These are phyloP conservation scores for Fusarium subtropicale DNA, from an alignment of 2,329 filamentous ascomycete species.

Conservation along the genomic window DNA sequence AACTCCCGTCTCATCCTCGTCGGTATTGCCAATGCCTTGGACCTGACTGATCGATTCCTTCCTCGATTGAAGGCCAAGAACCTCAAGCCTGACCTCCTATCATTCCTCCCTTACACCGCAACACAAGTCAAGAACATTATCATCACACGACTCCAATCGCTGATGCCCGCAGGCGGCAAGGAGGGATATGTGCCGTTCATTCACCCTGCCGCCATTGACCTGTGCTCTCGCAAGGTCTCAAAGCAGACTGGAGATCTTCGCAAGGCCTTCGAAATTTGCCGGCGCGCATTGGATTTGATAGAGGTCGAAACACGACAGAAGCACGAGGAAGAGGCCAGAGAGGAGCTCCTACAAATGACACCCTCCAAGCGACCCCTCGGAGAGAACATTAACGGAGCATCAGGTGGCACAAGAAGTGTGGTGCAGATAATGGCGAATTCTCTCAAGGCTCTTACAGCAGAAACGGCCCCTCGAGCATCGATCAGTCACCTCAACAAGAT, in stretches of 20 bases:
- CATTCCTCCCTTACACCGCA: conserved; percentile 93
- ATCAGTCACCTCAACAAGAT: conserved; percentile 94
- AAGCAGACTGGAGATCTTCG: conserved; percentile 94
- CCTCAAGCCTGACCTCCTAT: conserved; percentile 87
- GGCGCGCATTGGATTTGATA: conserved; percentile 87
- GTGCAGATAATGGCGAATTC: conserved; percentile 64
- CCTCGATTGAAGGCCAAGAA: conserved; percentile 93
- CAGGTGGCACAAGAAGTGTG: conserved; percentile 56
- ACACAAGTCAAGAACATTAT: conserved; percentile 89
- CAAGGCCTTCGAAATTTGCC: conserved; percentile 94
- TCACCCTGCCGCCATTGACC: conserved; percentile 91
- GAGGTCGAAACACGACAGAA: conserved; percentile 85
- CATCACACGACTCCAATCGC: conserved; percentile 80
- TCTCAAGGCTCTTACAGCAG: conserved; percentile 72
- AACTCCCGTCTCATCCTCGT: conserved; percentile 84
- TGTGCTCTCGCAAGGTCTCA: conserved; percentile 94
- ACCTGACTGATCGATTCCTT: conserved; percentile 93
- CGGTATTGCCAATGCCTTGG: conserved; percentile 95
- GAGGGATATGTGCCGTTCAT: conserved; percentile 83
- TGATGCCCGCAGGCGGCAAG: conserved; percentile 68
- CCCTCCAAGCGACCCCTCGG: conserved; percentile 81
- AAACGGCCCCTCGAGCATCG: conserved; percentile 87
- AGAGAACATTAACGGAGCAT: conserved; percentile 80
- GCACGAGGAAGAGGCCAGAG: conserved; percentile 71
- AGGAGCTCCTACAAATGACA: conserved; percentile 68